Percentiles rank a stretch among this genome's conserved stretches.
These are phyloP conservation scores for Amanita subjunquillea DNA, from an alignment of 768 basidiomycete species.

Conservation along the genomic window DNA sequence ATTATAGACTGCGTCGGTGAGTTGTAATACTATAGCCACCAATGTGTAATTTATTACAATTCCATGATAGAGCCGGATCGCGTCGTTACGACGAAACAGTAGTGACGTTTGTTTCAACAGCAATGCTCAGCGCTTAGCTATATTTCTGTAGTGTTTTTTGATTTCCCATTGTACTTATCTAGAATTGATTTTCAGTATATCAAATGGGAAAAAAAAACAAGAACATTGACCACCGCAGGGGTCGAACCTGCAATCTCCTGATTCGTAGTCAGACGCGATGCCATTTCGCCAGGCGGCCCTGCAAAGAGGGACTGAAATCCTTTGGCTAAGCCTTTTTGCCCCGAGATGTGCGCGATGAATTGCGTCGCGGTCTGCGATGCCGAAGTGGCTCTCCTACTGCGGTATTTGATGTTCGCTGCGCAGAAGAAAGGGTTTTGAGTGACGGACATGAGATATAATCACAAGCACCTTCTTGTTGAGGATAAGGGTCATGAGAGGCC, in stretches of 20 bases:
- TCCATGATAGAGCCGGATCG: background rate
- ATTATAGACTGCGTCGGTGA: background rate
- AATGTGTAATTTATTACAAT: background rate
- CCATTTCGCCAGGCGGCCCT: slow-evolving; percentile 86
- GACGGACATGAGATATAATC: too few species aligned
- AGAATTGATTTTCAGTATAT: too few species aligned
- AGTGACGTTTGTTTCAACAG: too few species aligned
- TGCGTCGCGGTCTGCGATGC: too few species aligned
- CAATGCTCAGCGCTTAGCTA: too few species aligned
- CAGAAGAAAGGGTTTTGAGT: background rate
- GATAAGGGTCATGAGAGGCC: background rate
- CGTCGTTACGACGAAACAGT: background rate
- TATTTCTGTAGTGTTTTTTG: too few species aligned
- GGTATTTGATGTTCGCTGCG: too few species aligned
- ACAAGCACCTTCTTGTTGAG: background rate
- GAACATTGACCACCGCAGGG: slow-evolving; percentile 63
- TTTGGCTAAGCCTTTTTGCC: too few species aligned
- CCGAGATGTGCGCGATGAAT: too few species aligned
- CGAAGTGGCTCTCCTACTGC: too few species aligned
- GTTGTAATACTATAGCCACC: background rate
- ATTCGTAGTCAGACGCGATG: slow-evolving; percentile 91
- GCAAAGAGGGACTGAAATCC: too few species aligned
- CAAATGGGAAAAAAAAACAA: background rate
- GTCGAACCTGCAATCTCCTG: slow-evolving; percentile 93
- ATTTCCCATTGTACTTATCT: too few species aligned